These are phyloP conservation scores for Tetracladium setigerum DNA, from an alignment of 495 filamentous ascomycete species.

Conservation along the genomic window DNA sequence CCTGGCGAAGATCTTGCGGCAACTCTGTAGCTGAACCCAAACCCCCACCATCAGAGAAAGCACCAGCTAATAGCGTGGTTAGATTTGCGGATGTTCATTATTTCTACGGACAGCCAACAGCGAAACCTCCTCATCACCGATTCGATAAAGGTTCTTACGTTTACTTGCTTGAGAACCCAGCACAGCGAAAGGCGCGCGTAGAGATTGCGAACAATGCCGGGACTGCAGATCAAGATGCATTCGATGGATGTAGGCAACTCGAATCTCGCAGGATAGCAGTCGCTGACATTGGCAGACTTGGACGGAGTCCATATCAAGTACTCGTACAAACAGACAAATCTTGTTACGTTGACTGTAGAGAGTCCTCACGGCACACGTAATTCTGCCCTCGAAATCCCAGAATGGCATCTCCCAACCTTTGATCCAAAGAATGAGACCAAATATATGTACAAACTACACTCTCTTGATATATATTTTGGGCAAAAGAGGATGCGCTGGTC, in stretches of 20 bases:
- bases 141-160: slow-evolving; percentile 88
- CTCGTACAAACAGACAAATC: slow-evolving; percentile 69
- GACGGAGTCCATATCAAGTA: slow-evolving; percentile 58
- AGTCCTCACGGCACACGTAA: slow-evolving; percentile 29
- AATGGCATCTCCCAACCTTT: slow-evolving; percentile 73
- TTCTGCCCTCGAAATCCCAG: slow-evolving; percentile 30
- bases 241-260: slow-evolving; percentile 64
- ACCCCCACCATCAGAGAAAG: slow-evolving; percentile 22
- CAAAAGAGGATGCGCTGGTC: slow-evolving; percentile 59
- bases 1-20: slow-evolving; percentile 72
- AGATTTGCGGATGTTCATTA: slow-evolving; percentile 91
- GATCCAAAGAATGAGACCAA: slow-evolving; percentile 62
- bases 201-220: slow-evolving; percentile 88
- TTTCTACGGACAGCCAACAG: slow-evolving; percentile 66
- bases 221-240: slow-evolving; percentile 81
- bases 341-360: slow-evolving; percentile 70
- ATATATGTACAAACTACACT: slow-evolving; percentile 70
- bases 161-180: slow-evolving; percentile 74
- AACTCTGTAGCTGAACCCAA: slow-evolving; percentile 81
- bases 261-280: background rate
- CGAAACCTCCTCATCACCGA: slow-evolving; percentile 69
- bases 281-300: slow-evolving; percentile 41
- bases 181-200: slow-evolving; percentile 58
- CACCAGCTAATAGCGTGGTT: slow-evolving; percentile 9
- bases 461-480: slow-evolving; percentile 88